These are phyloP conservation scores for Hypoxylon sp. DNA, from an alignment of 2,329 filamentous ascomycete genomes.

Conservation along the genomic window DNA sequence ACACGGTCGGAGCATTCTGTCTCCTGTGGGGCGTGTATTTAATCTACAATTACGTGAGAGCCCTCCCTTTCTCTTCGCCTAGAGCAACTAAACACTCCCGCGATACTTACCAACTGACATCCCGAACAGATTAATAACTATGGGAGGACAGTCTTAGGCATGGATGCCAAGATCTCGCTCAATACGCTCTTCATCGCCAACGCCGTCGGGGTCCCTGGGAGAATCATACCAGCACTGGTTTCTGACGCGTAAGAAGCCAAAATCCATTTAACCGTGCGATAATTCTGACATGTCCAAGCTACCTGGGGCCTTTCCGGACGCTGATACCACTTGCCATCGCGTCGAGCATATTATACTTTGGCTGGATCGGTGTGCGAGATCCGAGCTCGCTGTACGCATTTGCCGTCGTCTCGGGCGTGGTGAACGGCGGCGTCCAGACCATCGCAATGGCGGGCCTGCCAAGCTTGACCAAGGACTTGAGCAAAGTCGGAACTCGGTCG, in stretches of 20 bases:
- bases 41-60: constrained; percentile 61
- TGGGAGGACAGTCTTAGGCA: constrained; percentile 39
- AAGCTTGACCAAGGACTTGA: constrained; percentile 60
- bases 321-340: constrained; percentile 57
- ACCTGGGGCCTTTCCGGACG: constrained; percentile 64
- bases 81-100: constrained; percentile 27
- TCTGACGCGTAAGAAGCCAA: constrained; percentile 57
- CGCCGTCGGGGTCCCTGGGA: constrained; percentile 63
- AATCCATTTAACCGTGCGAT: constrained; percentile 49
- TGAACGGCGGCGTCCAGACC: constrained; percentile 45
- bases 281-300: constrained; percentile 37
- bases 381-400: constrained; percentile 39
- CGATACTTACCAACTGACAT: constrained; percentile 7
- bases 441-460: constrained; percentile 44
- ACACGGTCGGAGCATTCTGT: constrained; percentile 52
- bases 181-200: constrained; percentile 67
- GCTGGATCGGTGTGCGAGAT: constrained; percentile 62
- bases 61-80: neutral
- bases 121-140: constrained; percentile 45
- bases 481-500: constrained; percentile 65
- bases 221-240: constrained; percentile 62
- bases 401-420: constrained; percentile 42
- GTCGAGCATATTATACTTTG: constrained; percentile 57
- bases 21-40: constrained; percentile 62
- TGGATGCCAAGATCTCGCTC: constrained; percentile 53